Conservation (phyloP, 306 rosid species). For the Macrotyloma uniflorum region DNA sequence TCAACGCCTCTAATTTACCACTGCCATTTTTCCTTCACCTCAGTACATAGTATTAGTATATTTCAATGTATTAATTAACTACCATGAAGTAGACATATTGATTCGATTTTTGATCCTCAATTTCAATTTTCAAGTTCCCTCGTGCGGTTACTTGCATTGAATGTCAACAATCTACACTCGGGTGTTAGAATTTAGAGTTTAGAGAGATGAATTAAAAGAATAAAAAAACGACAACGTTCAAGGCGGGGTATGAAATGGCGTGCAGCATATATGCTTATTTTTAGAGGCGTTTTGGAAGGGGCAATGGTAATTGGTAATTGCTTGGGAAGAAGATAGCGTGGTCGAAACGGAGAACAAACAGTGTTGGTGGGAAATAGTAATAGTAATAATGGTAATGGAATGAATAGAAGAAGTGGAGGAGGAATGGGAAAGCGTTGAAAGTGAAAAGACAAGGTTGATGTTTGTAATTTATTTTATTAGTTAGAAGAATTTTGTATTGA, state of each 20-base stretch:
- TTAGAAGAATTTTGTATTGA: background rate
- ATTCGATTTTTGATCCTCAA: constrained; percentile 38
- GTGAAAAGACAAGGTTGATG: constrained; percentile 39
- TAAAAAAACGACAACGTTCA: constrained; percentile 58
- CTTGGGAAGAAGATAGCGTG: constrained; percentile 72
- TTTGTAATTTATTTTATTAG: background rate
- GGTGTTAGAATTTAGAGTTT: background rate
- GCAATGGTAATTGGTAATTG: constrained; percentile 29
- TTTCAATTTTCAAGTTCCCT: constrained; percentile 43
- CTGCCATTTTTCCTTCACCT: background rate
- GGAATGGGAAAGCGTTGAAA: constrained; percentile 46
- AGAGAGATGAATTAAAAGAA: constrained; percentile 17
- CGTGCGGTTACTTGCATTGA: constrained; percentile 44
- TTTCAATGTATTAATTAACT: constrained; percentile 13
- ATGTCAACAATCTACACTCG: background rate
- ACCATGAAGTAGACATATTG: constrained; percentile 34
- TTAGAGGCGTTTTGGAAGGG: constrained; percentile 14
- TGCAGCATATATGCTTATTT: constrained; percentile 47
- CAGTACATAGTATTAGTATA: constrained; percentile 42
- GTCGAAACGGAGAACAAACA: constrained; percentile 65
- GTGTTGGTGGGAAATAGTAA: background rate
- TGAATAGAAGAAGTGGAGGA: background rate
- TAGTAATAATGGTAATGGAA: background rate
- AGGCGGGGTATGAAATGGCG: constrained; percentile 68
- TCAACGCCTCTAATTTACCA: background rate